phyloP scores from a whole-genome alignment of 148 eudicot genomes.

The Dysphania ambrosioides region DNA sequence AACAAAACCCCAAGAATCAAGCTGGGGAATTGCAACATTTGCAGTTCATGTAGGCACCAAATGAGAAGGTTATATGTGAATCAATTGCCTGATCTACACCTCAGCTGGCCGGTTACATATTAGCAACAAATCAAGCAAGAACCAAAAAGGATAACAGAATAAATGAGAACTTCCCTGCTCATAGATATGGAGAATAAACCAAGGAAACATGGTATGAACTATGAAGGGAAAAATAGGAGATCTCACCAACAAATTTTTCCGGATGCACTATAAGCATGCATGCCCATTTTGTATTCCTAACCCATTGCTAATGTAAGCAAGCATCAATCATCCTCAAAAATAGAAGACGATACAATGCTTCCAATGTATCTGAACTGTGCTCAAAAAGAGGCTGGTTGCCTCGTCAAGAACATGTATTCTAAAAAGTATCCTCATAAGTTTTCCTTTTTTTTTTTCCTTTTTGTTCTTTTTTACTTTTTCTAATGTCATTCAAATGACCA shows the following conservation, averaged over 20 bases:
- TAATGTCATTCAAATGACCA: conserved; percentile 77
- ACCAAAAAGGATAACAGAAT: neutral
- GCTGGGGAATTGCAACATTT: no score
- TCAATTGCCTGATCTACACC: neutral
- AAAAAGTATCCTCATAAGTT: conserved; percentile 42
- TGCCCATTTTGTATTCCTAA: conserved; percentile 42
- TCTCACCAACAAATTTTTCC: conserved; percentile 1
- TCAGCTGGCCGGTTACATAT: neutral
- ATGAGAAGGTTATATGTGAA: neutral
- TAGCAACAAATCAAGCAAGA: neutral
- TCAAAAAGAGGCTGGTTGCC: conserved; percentile 54
- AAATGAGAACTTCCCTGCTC: conserved; percentile 23
- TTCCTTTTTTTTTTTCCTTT: conserved; percentile 10
- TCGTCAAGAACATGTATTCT: conserved; percentile 51
- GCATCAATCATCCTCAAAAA: conserved; percentile 43
- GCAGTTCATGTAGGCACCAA: no score
- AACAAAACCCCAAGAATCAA: no score
- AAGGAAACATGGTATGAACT: neutral
- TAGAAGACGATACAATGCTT: conserved; percentile 56
- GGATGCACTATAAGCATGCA: conserved; percentile 53
- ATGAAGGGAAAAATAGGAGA: conserved; percentile 13
- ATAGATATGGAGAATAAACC: conserved; percentile 11
- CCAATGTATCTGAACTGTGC: conserved; percentile 50
- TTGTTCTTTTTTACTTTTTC: conserved; percentile 27
- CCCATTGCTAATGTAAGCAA: conserved; percentile 56